Conservation (phyloP, 345 rosid genomes). For the Conringia planisiliqua region DNA sequence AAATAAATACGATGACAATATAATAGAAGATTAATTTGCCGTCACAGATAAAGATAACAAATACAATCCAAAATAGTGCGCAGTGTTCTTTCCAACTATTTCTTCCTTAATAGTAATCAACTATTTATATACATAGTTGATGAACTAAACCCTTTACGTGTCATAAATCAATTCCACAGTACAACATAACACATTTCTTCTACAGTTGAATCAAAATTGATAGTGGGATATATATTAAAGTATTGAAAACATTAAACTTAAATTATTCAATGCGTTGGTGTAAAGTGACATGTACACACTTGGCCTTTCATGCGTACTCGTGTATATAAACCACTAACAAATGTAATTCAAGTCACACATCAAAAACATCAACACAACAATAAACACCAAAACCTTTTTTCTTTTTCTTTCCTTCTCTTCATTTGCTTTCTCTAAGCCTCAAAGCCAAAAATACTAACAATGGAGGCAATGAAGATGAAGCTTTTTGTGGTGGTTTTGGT, state of each 20-base stretch:
- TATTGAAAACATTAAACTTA: neutral
- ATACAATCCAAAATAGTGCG: neutral
- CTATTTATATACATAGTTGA: constrained; percentile 8
- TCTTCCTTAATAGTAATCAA: neutral
- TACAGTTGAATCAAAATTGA: neutral
- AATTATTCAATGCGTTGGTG: constrained; percentile 30
- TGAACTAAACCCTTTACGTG: constrained; percentile 27
- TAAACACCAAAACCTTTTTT: neutral
- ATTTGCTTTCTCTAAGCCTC: constrained; percentile 12
- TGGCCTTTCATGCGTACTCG: constrained; percentile 25
- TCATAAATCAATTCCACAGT: constrained; percentile 15
- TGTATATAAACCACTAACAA: constrained; percentile 25
- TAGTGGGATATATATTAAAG: constrained; percentile 7
- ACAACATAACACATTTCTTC: constrained; percentile 17
- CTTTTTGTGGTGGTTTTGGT: constrained; percentile 29
- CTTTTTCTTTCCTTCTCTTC: constrained; percentile 15
- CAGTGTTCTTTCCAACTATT: constrained; percentile 16
- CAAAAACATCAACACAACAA: constrained; percentile 12
- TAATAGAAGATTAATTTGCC: neutral
- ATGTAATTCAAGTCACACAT: constrained; percentile 26
- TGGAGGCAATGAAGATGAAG: constrained; percentile 43
- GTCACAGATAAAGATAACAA: neutral
- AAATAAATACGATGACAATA: neutral
- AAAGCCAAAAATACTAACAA: constrained; percentile 5
- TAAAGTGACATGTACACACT: constrained; percentile 34